Conservation (phyloP, 2,329 filamentous ascomycete genomes). For the Curvularia eragrostidis region DNA sequence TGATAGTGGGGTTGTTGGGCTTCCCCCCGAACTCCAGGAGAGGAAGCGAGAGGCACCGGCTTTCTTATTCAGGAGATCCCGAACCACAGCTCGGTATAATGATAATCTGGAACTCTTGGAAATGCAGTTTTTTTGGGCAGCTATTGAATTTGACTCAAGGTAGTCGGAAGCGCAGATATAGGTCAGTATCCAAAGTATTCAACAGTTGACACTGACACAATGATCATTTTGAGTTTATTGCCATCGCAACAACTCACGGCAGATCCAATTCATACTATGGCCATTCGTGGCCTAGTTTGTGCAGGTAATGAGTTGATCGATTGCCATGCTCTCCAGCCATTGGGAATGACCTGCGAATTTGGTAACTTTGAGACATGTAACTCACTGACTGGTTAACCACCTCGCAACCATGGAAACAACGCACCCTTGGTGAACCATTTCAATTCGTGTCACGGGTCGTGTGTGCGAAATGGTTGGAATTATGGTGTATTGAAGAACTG, state of each 20-base stretch:
- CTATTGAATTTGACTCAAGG: neutral
- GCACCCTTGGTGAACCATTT: neutral
- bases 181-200: neutral
- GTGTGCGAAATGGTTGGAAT: too few species aligned
- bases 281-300: neutral
- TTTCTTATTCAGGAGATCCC: constrained; percentile 7
- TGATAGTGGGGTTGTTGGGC: constrained; percentile 9
- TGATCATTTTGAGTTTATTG: neutral
- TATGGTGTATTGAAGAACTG: too few species aligned
- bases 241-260: too few species aligned
- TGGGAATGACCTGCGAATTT: neutral
- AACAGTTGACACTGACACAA: neutral
- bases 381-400: neutral
- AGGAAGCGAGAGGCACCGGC: constrained; percentile 5
- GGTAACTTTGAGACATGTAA: neutral
- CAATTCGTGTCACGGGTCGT: too few species aligned
- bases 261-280: neutral
- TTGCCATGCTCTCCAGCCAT: neutral
- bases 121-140: neutral
- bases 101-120: neutral
- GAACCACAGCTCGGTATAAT: neutral
- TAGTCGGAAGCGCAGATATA: neutral
- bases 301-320: neutral
- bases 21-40: constrained; percentile 7
- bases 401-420: neutral